These are phyloP conservation scores for Hsuehochloa calcarea DNA, from an alignment of 176 grass and related monocot genomes.

Conservation along the genomic window DNA sequence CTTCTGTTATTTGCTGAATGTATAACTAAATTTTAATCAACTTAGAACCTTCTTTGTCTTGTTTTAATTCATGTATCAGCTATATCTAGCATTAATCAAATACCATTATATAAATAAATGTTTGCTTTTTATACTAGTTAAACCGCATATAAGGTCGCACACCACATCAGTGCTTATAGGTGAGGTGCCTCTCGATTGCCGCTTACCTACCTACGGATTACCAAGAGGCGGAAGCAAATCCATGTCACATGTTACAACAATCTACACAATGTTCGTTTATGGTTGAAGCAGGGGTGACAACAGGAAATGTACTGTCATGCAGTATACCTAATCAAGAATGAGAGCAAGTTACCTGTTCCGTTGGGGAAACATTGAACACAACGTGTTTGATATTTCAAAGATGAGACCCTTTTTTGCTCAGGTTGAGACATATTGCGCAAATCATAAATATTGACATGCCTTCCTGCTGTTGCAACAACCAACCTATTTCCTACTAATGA, in stretches of 20 bases:
- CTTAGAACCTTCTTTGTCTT: neutral
- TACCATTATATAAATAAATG: neutral
- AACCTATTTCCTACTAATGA: slow-evolving; percentile 79
- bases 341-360: slow-evolving; percentile 62
- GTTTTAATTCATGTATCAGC: neutral
- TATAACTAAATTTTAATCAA: neutral
- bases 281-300: neutral
- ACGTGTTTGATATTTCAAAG: slow-evolving; percentile 97
- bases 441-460: slow-evolving; percentile 95
- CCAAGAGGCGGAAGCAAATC: neutral
- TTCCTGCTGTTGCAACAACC: slow-evolving; percentile 93
- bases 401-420: slow-evolving; percentile 76
- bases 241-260: neutral
- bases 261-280: neutral
- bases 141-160: too few relatives aligned
- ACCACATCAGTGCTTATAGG: too few relatives aligned
- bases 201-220: neutral
- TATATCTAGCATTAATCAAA: neutral
- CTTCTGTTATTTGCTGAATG: neutral
- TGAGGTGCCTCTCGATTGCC: too few relatives aligned
- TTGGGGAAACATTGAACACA: slow-evolving; percentile 98
- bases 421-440: slow-evolving; percentile 98
- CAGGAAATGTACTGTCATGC: neutral
- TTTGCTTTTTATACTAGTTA: neutral
- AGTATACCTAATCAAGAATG: slow-evolving; percentile 23